Conservation (phyloP, 2,329 filamentous ascomycete species). For the Dactylellina haptotyla region DNA sequence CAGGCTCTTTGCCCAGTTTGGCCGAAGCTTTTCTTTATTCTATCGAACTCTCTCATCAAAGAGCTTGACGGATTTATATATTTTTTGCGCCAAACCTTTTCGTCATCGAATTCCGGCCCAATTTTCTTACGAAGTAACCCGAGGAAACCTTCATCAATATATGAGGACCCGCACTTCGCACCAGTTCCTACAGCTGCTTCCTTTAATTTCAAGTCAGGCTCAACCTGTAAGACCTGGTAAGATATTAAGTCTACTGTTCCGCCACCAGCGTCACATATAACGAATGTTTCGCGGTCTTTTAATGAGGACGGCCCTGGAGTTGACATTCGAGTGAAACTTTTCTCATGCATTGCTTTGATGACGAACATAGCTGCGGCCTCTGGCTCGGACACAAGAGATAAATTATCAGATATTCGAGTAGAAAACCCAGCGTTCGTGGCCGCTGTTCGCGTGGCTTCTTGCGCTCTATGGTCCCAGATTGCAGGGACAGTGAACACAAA, state of each 20-base stretch:
- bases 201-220: constrained; percentile 30
- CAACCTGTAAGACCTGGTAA: constrained; percentile 37
- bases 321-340: background rate
- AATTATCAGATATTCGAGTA: constrained; percentile 21
- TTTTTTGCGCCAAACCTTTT: constrained; percentile 15
- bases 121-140: constrained; percentile 30
- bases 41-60: constrained; percentile 50
- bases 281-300: constrained; percentile 37
- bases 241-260: constrained; percentile 55
- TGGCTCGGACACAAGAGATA: constrained; percentile 30
- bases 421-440: constrained; percentile 28
- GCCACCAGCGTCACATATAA: constrained; percentile 55
- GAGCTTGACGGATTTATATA: constrained; percentile 34
- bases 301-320: background rate
- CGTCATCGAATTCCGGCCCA: constrained; percentile 19
- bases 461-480: constrained; percentile 44
- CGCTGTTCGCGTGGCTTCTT: constrained; percentile 26
- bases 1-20: constrained; percentile 11
- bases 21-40: constrained; percentile 51
- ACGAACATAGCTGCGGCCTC: constrained; percentile 33
- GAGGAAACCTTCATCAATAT: constrained; percentile 54
- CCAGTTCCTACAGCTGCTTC: constrained; percentile 50
- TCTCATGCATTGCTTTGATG: constrained; percentile 13
- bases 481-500: constrained; percentile 55
- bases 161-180: constrained; percentile 54